Conservation (phyloP, 257 asterid genomes). For the Solanum corneliomulleri region DNA sequence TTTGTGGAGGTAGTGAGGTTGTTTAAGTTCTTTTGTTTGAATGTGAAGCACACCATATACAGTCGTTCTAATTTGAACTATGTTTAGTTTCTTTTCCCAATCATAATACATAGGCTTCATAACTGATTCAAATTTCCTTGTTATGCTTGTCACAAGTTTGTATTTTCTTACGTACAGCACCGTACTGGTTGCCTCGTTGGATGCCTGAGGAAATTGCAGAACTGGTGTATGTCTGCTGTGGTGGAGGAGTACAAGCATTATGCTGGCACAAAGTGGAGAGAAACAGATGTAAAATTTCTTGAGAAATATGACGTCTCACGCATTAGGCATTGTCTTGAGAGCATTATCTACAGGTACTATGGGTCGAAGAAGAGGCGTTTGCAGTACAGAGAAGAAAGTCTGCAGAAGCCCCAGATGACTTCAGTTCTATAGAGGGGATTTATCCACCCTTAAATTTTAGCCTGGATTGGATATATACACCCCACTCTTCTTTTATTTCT, state of each 20-base stretch:
- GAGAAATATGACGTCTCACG: slow-evolving; percentile 22
- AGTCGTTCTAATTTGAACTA: neutral
- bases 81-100: neutral
- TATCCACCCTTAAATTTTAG: slow-evolving; percentile 1
- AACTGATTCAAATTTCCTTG: neutral
- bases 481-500: neutral
- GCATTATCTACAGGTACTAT: slow-evolving; percentile 30
- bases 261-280: slow-evolving; percentile 31
- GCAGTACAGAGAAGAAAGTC: slow-evolving; percentile 20
- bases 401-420: slow-evolving; percentile 25
- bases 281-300: slow-evolving; percentile 22
- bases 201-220: slow-evolving; percentile 37
- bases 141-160: neutral
- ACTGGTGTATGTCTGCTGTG: slow-evolving; percentile 31
- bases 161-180: slow-evolving; percentile 16
- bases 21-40: neutral
- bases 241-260: slow-evolving; percentile 33
- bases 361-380: slow-evolving; percentile 30
- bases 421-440: slow-evolving; percentile 5
- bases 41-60: neutral
- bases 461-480: neutral
- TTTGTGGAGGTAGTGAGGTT: no score
- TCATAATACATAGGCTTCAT: neutral
- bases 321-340: slow-evolving; percentile 27
- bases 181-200: slow-evolving; percentile 44